Evolutionary conservation across 2,329 filamentous ascomycete species (phyloP), one percentile per base, ranked within the genome.

Genomic region (Fusarium sp.): DNA sequence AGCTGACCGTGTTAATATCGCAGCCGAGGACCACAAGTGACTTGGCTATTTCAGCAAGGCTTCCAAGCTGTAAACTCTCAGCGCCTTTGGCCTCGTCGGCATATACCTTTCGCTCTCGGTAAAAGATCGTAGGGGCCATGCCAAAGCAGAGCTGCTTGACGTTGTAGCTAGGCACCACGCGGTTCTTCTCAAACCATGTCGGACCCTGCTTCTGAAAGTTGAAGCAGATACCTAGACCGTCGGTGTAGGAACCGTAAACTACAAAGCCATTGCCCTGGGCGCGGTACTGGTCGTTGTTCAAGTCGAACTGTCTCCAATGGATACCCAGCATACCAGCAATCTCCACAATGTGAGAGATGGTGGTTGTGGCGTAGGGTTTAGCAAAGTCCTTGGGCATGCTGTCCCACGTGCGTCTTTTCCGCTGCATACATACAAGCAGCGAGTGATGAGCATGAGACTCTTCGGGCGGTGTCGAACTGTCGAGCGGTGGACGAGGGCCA

Each of bases 61-160:
- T 75, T 6, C 78, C 79, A 15, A 81, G 70, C 9, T 76, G 70
- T 3, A 81, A 65, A 15, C 57, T 70, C 3, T 67, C 68, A 2
- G 55, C 39, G 1, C 62, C 68, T 26, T 70, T 70, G 9, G 68
- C 56, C 40, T 70, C 68, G 7, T 70, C 68, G 0, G 68, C 67
- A 32, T 70, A 70, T 7, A 70, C 69, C 23, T 74, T 69, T 1
- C 64, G 61, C 17, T 70, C 61, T 7, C 56, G 57, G 23, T 67
- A 47, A 42, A 80, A 82, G 2, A 82, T 78, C 1, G 80, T 81
- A 0, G 78, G 77, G 0, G 78, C 79, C 11, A 75, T 76, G 1
- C 81, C 81, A 54, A 83, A 82, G 34, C 77, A 77, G 1, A 81
- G 58, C 44, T 78, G 72, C 57, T 82, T 82, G 28, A 83, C 72